Conservation (phyloP, 1,284 basidiomycete species). For the Ceratorhiza oryzae-sativae region DNA sequence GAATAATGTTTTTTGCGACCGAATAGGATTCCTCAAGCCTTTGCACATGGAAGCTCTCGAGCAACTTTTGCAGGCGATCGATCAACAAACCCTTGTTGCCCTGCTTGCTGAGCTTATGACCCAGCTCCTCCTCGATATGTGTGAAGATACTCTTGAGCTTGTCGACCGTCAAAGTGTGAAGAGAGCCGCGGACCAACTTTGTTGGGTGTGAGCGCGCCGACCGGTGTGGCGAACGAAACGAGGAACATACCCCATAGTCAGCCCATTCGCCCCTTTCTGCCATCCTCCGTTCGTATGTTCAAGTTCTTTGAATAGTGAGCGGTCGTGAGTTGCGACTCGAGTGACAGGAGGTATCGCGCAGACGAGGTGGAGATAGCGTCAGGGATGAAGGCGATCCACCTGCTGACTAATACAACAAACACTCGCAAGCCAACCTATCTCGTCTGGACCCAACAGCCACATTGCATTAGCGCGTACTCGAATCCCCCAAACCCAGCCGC, state of each 20-base stretch:
- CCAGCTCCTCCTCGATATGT: slow-evolving; percentile 76
- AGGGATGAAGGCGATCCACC: slow-evolving; percentile 15
- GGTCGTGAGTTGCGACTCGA: background rate
- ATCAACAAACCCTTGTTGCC: slow-evolving; percentile 86
- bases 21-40: slow-evolving; percentile 24
- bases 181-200: slow-evolving; percentile 58
- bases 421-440: background rate
- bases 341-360: background rate
- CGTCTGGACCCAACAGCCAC: slow-evolving; percentile 4
- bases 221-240: slow-evolving; percentile 22
- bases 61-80: slow-evolving; percentile 55
- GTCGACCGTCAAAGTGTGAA: slow-evolving; percentile 73
- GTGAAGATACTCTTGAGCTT: slow-evolving; percentile 76
- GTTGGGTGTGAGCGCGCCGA: background rate
- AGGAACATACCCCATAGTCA: slow-evolving; percentile 50
- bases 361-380: slow-evolving; percentile 14
- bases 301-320: too few species aligned
- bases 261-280: slow-evolving; percentile 46
- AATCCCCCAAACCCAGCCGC: slow-evolving; percentile 22
- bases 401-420: slow-evolving; percentile 21
- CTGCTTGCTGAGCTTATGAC: slow-evolving; percentile 69
- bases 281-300: background rate
- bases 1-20: slow-evolving; percentile 15
- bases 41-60: background rate
- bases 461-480: slow-evolving; percentile 2